A percentile compares a stretch with the other conserved stretches of the same genome.
Conservation (phyloP, 1,284 basidiomycete genomes). For the Anthracocystis setariae region DNA sequence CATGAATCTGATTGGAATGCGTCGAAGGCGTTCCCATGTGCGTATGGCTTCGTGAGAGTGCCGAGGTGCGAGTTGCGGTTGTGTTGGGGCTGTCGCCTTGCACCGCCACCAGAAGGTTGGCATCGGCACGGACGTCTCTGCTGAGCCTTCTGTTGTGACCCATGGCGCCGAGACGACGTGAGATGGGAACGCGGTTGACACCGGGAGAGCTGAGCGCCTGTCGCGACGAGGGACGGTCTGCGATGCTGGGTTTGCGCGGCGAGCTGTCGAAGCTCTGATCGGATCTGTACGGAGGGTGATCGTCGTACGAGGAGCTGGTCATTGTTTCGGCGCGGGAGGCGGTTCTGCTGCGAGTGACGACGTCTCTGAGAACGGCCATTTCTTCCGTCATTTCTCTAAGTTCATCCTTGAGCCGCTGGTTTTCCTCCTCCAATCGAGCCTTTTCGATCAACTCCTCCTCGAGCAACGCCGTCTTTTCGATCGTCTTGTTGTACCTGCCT, state of each 20-base stretch:
- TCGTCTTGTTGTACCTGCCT: conserved; percentile 84
- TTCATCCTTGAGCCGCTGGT: conserved; percentile 91
- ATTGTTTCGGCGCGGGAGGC: conserved; percentile 24
- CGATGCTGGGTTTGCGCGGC: conserved; percentile 22
- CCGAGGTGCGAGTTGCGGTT: conserved; percentile 14
- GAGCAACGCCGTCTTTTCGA: conserved; percentile 95
- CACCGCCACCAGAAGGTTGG: conserved; percentile 38
- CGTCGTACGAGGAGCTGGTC: conserved; percentile 37
- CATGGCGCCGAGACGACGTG: conserved; percentile 34
- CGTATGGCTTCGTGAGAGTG: conserved; percentile 22
- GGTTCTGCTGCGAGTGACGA: conserved; percentile 22
- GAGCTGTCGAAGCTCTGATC: conserved; percentile 40
- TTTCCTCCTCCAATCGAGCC: conserved; percentile 87
- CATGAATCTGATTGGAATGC: neutral
- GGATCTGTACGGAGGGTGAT: conserved; percentile 10
- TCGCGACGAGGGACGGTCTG: conserved; percentile 28
- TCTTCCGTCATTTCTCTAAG: conserved; percentile 88
- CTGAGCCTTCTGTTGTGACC: conserved; percentile 43
- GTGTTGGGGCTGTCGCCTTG: conserved; percentile 37
- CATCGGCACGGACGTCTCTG: conserved; percentile 33
- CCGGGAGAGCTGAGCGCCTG: conserved; percentile 41
- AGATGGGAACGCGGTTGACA: conserved; percentile 33
- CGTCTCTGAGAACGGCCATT: conserved; percentile 81
- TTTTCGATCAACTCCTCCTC: conserved; percentile 96
- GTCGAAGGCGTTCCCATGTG: conserved; percentile 25